Evolutionary conservation across 2,329 filamentous ascomycete species (phyloP).

Genomic region (Aspergillus puulaauensis): DNA sequence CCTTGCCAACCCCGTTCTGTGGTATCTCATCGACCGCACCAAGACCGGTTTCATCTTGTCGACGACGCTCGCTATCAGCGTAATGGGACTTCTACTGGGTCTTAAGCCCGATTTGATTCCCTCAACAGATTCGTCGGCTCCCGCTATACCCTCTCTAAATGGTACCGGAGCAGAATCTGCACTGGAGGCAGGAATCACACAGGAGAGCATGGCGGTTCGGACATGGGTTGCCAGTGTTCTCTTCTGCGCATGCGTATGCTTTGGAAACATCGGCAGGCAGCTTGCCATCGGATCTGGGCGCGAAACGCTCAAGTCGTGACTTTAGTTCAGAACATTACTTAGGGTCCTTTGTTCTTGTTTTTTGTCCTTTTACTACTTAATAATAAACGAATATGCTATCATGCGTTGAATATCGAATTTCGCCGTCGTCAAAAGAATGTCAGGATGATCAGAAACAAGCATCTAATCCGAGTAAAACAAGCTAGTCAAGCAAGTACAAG

Average conservation of each 20-base stretch:
- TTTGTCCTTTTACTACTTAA: neutral
- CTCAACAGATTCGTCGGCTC: slow-evolving; percentile 51
- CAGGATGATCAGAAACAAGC: neutral
- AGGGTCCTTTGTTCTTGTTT: neutral
- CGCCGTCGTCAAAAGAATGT: neutral
- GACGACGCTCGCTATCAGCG: slow-evolving; percentile 67
- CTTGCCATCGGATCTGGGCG: slow-evolving; percentile 56
- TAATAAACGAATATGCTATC: neutral
- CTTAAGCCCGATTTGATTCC: slow-evolving; percentile 77
- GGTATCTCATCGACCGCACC: slow-evolving; percentile 94
- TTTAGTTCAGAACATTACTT: neutral
- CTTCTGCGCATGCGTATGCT: slow-evolving; percentile 93
- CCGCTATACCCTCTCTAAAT: slow-evolving; percentile 25
- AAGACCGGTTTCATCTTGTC: slow-evolving; percentile 80
- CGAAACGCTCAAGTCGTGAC: slow-evolving; percentile 18
- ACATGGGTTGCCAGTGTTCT: slow-evolving; percentile 92
- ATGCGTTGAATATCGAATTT: neutral
- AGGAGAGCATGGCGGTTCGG: slow-evolving; percentile 61
- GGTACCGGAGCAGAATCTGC: slow-evolving; percentile 30
- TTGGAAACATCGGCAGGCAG: slow-evolving; percentile 88
- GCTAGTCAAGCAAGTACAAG: neutral
- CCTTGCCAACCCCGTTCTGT: slow-evolving; percentile 87
- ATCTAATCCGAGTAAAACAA: neutral
- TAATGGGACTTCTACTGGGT: slow-evolving; percentile 71
- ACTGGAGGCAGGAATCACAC: slow-evolving; percentile 37